phyloP scores from a whole-genome alignment of 345 rosid species.

The Arabis hirsuta region DNA sequence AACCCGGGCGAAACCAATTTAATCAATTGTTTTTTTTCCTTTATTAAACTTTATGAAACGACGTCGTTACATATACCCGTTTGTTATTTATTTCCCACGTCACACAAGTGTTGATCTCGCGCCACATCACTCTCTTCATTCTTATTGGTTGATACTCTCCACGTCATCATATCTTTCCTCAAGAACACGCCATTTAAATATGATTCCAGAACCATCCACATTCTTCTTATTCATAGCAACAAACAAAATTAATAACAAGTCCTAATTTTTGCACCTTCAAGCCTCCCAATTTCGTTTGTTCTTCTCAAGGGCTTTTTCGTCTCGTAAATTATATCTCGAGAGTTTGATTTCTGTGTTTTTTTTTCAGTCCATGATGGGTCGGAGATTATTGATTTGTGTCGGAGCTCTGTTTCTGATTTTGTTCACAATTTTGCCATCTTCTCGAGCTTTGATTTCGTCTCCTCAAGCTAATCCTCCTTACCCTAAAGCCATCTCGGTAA shows the following conservation, averaged over 20 bases:
- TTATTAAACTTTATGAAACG: neutral
- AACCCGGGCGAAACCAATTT: slow-evolving; percentile 78
- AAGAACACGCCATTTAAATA: slow-evolving; percentile 31
- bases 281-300: neutral
- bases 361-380: slow-evolving; percentile 37
- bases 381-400: slow-evolving; percentile 22
- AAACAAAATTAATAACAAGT: neutral
- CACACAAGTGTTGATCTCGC: slow-evolving; percentile 5
- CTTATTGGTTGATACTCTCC: slow-evolving; percentile 49
- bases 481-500: slow-evolving; percentile 84
- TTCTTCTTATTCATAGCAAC: slow-evolving; percentile 19
- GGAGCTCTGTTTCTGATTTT: slow-evolving; percentile 47
- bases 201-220: slow-evolving; percentile 28
- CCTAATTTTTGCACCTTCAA: slow-evolving; percentile 2
- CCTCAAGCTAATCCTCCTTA: slow-evolving; percentile 48
- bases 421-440: slow-evolving; percentile 43
- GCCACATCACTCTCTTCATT: slow-evolving; percentile 49
- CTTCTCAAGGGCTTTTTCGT: slow-evolving; percentile 4
- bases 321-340: neutral
- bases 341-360: neutral
- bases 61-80: slow-evolving; percentile 17
- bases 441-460: slow-evolving; percentile 50
- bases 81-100: slow-evolving; percentile 18
- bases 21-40: no score
- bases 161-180: slow-evolving; percentile 52